Percentiles rank a stretch among this genome's conserved stretches.
These are phyloP conservation scores for Tulasnella sp. DNA, from an alignment of 768 basidiomycete genomes.

Conservation along the genomic window DNA sequence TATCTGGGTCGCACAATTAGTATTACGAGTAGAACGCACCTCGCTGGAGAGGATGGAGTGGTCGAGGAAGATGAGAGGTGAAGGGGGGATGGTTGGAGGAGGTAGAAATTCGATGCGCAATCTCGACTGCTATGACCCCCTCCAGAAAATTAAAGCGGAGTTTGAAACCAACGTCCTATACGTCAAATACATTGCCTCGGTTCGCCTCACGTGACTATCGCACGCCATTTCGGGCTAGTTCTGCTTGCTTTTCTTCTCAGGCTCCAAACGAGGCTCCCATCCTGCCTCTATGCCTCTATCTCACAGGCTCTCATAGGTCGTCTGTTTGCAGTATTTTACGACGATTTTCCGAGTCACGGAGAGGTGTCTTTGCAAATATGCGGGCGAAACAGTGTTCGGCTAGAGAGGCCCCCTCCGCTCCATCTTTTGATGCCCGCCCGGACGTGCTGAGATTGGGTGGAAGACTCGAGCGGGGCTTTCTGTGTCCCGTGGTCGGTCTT, in stretches of 20 bases:
- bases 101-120: not conserved
- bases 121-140: not conserved
- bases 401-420: not conserved
- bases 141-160: not conserved
- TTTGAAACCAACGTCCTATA: not conserved
- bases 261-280: not conserved
- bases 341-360: not conserved
- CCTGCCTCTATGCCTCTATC: not conserved
- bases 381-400: not conserved
- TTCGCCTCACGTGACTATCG: not conserved
- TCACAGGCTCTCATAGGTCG: not conserved
- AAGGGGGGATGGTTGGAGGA: conserved; percentile 12
- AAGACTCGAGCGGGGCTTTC: not conserved
- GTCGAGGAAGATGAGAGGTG: conserved; percentile 1
- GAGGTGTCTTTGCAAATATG: not conserved
- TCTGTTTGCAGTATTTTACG: not conserved
- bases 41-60: not conserved
- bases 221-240: not conserved
- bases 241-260: not conserved
- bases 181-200: conserved; percentile 3
- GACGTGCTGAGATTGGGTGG: not conserved
- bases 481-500: not conserved
- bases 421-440: not conserved
- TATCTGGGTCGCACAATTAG: not conserved
- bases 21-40: not conserved